Conservation (phyloP, 208 protist genomes). For the Crithidia mellificae region DNA sequence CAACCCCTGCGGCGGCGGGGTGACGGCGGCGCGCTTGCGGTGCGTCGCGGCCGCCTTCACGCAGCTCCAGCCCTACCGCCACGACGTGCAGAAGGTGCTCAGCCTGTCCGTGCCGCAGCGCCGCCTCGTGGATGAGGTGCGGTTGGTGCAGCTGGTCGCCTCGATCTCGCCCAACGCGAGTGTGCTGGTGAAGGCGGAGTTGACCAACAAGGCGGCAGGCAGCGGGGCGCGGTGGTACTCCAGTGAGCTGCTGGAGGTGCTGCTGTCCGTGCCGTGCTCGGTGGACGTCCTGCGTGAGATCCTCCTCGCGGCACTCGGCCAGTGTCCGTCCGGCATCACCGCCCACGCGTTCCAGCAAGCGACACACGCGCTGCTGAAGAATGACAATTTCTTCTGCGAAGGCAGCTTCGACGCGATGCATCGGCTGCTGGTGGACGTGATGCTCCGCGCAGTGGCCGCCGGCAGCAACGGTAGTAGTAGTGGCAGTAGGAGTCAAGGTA, state of each 20-base stretch:
- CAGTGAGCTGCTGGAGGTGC: conserved; percentile 17
- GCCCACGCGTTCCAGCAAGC: conserved; percentile 34
- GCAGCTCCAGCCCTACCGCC: conserved; percentile 12
- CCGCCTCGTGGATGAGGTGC: conserved; percentile 26
- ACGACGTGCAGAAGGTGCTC: conserved; percentile 9
- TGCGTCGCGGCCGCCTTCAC: conserved; percentile 28
- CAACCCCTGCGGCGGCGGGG: conserved; percentile 34
- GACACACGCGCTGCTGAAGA: conserved; percentile 57
- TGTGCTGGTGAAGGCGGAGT: conserved; percentile 13
- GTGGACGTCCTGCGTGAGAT: conserved; percentile 34
- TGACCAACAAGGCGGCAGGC: conserved; percentile 3
- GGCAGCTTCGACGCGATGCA: conserved; percentile 56
- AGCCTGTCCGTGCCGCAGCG: conserved; percentile 9
- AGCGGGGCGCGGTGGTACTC: not conserved
- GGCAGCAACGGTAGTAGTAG: conserved; percentile 2
- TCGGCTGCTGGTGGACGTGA: conserved; percentile 28
- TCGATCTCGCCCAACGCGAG: conserved; percentile 8
- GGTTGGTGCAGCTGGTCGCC: conserved; percentile 17
- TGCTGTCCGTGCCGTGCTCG: conserved; percentile 27
- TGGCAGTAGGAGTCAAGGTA: not conserved
- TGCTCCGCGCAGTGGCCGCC: conserved; percentile 26
- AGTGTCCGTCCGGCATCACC: conserved; percentile 19
- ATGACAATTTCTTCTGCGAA: conserved; percentile 73
- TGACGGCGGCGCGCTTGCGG: conserved; percentile 20
- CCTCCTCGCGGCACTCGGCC: conserved; percentile 27